phyloP scores from a whole-genome alignment of 2,329 filamentous ascomycete genomes.

The Ophiostoma himal-ulmi region DNA sequence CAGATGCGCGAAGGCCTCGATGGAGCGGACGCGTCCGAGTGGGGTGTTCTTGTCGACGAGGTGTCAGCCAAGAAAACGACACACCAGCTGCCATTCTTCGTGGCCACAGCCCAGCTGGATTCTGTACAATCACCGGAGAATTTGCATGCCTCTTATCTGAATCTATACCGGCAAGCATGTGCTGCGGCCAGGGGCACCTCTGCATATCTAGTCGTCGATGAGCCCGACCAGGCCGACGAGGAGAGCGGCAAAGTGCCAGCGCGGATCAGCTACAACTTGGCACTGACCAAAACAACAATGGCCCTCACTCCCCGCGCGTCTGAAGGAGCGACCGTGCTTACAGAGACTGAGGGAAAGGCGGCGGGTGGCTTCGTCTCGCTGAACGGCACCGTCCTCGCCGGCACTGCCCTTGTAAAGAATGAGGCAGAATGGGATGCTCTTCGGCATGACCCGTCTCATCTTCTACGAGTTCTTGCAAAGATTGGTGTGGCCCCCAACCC shows the following conservation, averaged over 20 bases:
- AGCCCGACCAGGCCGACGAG: slow-evolving; percentile 16
- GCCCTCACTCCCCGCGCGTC: slow-evolving; percentile 50
- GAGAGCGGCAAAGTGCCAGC: slow-evolving; percentile 38
- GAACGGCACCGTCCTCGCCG: slow-evolving; percentile 59
- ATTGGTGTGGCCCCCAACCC: slow-evolving; percentile 34
- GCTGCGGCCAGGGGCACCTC: slow-evolving; percentile 34
- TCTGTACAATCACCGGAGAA: slow-evolving; percentile 26
- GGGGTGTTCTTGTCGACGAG: slow-evolving; percentile 46
- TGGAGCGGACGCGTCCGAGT: slow-evolving; percentile 32
- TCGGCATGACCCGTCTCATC: slow-evolving; percentile 35
- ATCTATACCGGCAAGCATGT: slow-evolving; percentile 44
- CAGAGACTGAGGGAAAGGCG: neutral
- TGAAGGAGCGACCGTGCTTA: slow-evolving; percentile 40
- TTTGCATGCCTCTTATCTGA: slow-evolving; percentile 41
- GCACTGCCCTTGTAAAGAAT: slow-evolving; percentile 58
- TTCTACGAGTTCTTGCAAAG: slow-evolving; percentile 38
- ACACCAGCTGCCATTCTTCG: slow-evolving; percentile 19
- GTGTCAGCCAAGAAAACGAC: neutral
- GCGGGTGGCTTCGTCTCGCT: slow-evolving; percentile 42
- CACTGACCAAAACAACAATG: slow-evolving; percentile 49
- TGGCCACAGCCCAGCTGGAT: slow-evolving; percentile 18
- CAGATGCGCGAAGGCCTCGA: slow-evolving; percentile 53
- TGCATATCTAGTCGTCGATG: neutral
- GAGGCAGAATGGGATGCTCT: slow-evolving; percentile 53
- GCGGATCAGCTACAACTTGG: slow-evolving; percentile 59